These are phyloP conservation scores for Acanthamoeba sp. DNA, from an alignment of 208 protist species.

Conservation along the genomic window DNA sequence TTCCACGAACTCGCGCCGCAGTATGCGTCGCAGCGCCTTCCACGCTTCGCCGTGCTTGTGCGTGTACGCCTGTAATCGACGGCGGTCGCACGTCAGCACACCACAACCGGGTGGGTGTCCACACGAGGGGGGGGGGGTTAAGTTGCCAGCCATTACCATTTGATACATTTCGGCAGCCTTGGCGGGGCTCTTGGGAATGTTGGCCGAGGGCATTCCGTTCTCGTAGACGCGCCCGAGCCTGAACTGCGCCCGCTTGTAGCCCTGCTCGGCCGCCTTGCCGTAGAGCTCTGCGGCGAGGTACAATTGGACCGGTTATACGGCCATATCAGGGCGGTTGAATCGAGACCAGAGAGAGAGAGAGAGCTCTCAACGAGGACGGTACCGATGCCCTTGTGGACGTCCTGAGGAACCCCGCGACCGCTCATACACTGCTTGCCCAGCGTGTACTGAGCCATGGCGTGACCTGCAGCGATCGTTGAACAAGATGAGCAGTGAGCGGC, in stretches of 20 bases:
- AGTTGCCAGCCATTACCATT: no score
- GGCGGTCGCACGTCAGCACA: no score
- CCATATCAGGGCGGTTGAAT: no score
- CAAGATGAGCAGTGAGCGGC: no score
- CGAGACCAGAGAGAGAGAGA: not conserved
- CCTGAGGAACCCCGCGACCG: constrained; percentile 13
- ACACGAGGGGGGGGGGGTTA: no score
- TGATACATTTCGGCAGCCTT: constrained; percentile 45
- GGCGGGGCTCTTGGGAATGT: constrained; percentile 25
- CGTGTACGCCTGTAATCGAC: constrained; percentile 1
- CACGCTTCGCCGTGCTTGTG: constrained; percentile 45
- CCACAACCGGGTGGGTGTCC: no score
- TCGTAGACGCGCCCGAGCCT: constrained; percentile 4
- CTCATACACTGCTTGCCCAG: constrained; percentile 65
- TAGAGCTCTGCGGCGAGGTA: constrained; percentile 56
- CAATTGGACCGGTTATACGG: no score
- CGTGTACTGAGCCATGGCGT: constrained; percentile 65
- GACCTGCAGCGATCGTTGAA: not conserved
- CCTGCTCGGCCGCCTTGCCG: constrained; percentile 39
- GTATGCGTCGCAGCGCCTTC: constrained; percentile 7
- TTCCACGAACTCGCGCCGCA: not conserved
- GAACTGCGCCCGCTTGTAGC: constrained; percentile 66
- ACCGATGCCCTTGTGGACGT: constrained; percentile 35
- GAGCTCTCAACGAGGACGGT: no score
- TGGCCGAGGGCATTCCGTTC: not conserved